phyloP scores from a whole-genome alignment of 2,329 filamentous ascomycete genomes.

The Penicillium sp. region DNA sequence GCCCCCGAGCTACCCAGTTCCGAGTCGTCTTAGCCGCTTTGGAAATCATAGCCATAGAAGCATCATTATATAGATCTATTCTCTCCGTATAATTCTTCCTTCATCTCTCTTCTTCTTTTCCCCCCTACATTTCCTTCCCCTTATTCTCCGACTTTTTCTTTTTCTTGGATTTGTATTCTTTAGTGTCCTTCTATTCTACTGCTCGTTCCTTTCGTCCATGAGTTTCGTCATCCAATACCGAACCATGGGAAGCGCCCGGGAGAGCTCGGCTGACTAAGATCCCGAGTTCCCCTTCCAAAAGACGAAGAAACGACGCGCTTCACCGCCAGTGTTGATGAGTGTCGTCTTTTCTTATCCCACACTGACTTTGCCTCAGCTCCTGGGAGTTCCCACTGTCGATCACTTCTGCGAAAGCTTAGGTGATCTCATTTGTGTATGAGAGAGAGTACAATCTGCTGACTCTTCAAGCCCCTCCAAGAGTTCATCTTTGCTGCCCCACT shows the following conservation, averaged over 20 bases:
- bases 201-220: not conserved
- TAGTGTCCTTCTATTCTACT: not conserved
- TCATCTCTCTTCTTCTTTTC: too few species aligned
- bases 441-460: not conserved
- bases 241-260: not conserved
- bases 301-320: conserved; percentile 3
- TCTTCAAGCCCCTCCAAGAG: conserved; percentile 4
- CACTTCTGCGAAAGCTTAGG: not conserved
- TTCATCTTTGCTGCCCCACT: conserved; percentile 6
- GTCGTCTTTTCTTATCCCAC: not conserved
- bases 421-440: not conserved
- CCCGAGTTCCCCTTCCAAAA: not conserved
- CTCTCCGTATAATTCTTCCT: too few species aligned
- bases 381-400: not conserved
- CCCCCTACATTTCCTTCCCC: too few species aligned
- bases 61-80: too few species aligned
- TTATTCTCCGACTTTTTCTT: too few species aligned
- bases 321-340: conserved; percentile 8
- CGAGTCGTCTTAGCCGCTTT: too few species aligned
- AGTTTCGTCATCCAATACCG: not conserved
- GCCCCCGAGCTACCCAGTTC: too few species aligned
- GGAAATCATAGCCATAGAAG: too few species aligned
- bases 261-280: conserved; percentile 8
- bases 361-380: not conserved
- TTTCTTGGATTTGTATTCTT: too few species aligned